phyloP scores from a whole-genome alignment of 164 flowering plant genomes.

The Macadamia tetraphylla region DNA sequence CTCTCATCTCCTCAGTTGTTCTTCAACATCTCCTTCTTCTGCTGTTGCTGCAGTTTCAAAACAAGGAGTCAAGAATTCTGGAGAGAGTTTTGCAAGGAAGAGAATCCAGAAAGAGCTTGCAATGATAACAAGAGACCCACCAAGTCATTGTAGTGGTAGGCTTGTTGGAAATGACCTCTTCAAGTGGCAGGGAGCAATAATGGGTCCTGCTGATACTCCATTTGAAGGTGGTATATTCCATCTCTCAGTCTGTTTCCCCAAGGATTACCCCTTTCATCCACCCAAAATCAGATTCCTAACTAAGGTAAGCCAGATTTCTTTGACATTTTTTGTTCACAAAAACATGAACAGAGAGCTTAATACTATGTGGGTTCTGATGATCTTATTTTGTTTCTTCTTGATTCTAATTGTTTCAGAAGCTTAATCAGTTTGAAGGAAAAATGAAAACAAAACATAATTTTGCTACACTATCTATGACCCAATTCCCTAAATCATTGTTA shows the following conservation, averaged over 20 bases:
- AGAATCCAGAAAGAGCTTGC: not conserved
- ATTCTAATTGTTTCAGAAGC: too few species aligned
- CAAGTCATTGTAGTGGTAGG: conserved; percentile 18
- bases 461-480: too few species aligned
- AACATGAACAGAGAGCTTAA: not conserved
- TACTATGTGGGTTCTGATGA: too few species aligned
- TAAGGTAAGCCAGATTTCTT: conserved; percentile 14
- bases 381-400: too few species aligned
- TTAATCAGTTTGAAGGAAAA: too few species aligned
- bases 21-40: not conserved
- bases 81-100: not conserved
- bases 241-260: conserved; percentile 12
- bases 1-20: too few species aligned
- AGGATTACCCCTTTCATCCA: conserved; percentile 16
- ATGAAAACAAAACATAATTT: too few species aligned
- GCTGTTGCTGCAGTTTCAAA: not conserved
- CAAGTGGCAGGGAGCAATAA: conserved; percentile 18
- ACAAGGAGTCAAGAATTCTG: not conserved
- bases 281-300: conserved; percentile 25
- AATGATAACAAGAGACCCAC: not conserved
- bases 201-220: conserved; percentile 21
- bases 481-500: too few species aligned
- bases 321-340: not conserved
- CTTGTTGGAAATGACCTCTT: conserved; percentile 15
- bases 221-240: conserved; percentile 21